Conservation (phyloP, 129 eudicot genomes). For the Scalesia atractyloides region DNA sequence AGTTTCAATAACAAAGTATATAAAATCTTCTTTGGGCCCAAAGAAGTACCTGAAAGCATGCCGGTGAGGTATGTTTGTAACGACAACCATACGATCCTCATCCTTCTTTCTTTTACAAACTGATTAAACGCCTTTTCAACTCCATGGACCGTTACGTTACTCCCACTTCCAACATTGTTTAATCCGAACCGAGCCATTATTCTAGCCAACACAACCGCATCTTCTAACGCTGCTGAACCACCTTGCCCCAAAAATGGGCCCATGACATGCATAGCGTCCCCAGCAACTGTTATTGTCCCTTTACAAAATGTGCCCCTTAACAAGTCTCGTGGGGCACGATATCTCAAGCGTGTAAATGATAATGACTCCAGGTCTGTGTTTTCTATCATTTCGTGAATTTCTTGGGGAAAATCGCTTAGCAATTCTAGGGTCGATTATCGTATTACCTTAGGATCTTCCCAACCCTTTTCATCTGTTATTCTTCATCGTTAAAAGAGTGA, state of each 20-base stretch:
- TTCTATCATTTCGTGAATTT: slow-evolving; percentile 41
- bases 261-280: slow-evolving; percentile 31
- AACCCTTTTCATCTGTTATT: slow-evolving; percentile 29
- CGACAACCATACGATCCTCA: slow-evolving; percentile 39
- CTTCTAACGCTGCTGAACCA: no score
- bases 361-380: slow-evolving; percentile 31
- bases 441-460: slow-evolving; percentile 40
- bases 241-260: no score
- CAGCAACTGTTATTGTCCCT: slow-evolving; percentile 57
- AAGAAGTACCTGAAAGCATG: slow-evolving; percentile 30
- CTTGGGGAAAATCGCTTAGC: slow-evolving; percentile 35
- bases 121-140: slow-evolving; percentile 40
- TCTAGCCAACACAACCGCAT: slow-evolving; percentile 44
- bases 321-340: background rate
- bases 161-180: slow-evolving; percentile 7
- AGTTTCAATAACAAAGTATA: slow-evolving; percentile 32
- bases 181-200: slow-evolving; percentile 33
- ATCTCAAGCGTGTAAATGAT: slow-evolving; percentile 42
- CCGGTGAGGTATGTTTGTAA: slow-evolving; percentile 29
- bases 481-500: background rate
- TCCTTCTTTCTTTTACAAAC: slow-evolving; percentile 41
- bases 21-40: slow-evolving; percentile 26
- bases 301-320: slow-evolving; percentile 40
- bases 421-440: slow-evolving; percentile 22
- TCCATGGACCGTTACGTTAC: background rate